phyloP scores from a whole-genome alignment of 2,329 filamentous ascomycete genomes.

The Macrophomina phaseolina region DNA sequence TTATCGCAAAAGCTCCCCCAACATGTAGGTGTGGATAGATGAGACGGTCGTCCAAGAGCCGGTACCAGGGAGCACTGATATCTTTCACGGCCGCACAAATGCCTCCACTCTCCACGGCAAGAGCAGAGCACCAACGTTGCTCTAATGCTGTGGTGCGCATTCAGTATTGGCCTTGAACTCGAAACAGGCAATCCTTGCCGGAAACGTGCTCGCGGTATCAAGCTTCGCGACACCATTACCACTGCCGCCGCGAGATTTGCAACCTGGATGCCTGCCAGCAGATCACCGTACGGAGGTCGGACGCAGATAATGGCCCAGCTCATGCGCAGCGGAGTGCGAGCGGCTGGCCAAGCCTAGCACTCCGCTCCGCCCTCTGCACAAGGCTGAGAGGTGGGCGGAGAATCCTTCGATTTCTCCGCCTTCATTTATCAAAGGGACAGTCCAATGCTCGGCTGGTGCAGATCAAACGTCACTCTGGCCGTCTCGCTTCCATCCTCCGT shows the following conservation, averaged over 20 bases:
- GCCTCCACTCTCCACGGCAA: too few relatives aligned
- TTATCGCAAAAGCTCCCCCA: too few relatives aligned
- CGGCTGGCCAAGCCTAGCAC: not conserved
- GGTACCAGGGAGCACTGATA: too few relatives aligned
- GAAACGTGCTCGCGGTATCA: too few relatives aligned
- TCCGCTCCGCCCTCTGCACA: constrained; percentile 15
- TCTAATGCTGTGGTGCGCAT: not conserved
- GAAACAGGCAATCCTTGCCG: too few relatives aligned
- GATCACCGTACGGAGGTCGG: not conserved
- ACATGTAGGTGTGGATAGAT: too few relatives aligned
- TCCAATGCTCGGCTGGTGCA: constrained; percentile 13
- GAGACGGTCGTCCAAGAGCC: too few relatives aligned
- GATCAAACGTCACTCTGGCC: constrained; percentile 20
- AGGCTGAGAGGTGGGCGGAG: constrained; percentile 12
- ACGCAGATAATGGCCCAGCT: not conserved
- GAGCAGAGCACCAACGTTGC: too few relatives aligned
- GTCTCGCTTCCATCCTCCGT: not conserved
- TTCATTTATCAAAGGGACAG: constrained; percentile 19
- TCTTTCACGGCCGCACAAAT: too few relatives aligned
- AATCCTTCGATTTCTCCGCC: constrained; percentile 9
- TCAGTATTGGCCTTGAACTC: not conserved
- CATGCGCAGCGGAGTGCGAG: not conserved
- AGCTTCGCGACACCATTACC: not conserved
- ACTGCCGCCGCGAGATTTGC: not conserved
- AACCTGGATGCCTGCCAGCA: not conserved